Evolutionary conservation across 495 filamentous ascomycete species (phyloP).

Genomic region (Xylaria cubensis): DNA sequence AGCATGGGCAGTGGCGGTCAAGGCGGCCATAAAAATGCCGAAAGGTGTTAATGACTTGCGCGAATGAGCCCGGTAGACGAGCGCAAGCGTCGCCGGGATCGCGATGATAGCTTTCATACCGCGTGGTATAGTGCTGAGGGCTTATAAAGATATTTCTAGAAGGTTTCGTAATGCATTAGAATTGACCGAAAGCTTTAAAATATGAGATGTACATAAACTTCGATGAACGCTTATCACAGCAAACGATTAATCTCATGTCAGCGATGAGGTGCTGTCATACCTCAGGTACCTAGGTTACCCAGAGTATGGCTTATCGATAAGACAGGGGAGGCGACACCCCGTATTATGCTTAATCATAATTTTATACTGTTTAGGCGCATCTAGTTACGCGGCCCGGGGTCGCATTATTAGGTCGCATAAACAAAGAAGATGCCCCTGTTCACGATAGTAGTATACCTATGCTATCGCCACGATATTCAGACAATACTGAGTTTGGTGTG

Average conservation of each 20-base stretch:
- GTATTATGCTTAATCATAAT: not conserved
- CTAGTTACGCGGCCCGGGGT: not conserved
- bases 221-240: not conserved
- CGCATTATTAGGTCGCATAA: too few species aligned
- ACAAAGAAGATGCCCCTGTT: too few species aligned
- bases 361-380: not conserved
- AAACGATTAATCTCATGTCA: not conserved
- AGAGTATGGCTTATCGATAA: slow-evolving; percentile 9
- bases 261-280: not conserved
- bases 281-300: too few species aligned
- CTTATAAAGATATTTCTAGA: not conserved
- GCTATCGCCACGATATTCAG: too few species aligned
- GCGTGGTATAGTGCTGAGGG: not conserved
- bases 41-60: slow-evolving; percentile 78
- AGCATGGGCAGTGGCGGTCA: slow-evolving; percentile 81
- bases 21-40: slow-evolving; percentile 69
- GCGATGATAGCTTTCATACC: slow-evolving; percentile 76
- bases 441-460: too few species aligned
- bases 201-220: not conserved
- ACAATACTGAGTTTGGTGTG: too few species aligned
- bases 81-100: slow-evolving; percentile 64
- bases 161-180: not conserved
- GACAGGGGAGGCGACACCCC: not conserved
- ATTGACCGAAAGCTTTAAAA: not conserved
- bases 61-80: slow-evolving; percentile 73